Conservation (phyloP, 495 filamentous ascomycete genomes). For the Hyphodiscus hymeniophilus region DNA sequence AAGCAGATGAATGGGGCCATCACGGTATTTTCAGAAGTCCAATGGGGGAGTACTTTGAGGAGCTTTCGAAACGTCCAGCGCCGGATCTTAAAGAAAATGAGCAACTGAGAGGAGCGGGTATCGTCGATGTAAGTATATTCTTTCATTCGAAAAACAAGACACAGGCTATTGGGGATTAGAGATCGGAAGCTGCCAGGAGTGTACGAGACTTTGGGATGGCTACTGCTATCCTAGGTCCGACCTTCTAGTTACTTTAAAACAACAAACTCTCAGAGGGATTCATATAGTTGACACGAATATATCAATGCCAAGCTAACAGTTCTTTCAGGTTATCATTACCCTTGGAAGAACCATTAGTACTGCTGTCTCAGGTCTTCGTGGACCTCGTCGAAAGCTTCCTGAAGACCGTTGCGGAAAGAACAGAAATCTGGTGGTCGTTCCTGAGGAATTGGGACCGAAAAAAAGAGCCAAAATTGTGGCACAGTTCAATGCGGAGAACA, state of each 20-base stretch:
- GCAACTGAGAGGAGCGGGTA: constrained; percentile 22
- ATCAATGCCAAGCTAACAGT: too few relatives aligned
- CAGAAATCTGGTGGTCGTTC: constrained; percentile 16
- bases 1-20: constrained; percentile 24
- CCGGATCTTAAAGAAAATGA: constrained; percentile 23
- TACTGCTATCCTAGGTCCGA: too few relatives aligned
- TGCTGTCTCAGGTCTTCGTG: constrained; percentile 7
- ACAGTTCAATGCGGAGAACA: neutral
- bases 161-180: too few relatives aligned
- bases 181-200: too few relatives aligned
- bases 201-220: too few relatives aligned
- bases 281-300: too few relatives aligned
- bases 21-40: constrained; percentile 12
- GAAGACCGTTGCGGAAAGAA: constrained; percentile 14
- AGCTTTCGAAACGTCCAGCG: constrained; percentile 26
- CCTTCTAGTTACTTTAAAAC: too few relatives aligned
- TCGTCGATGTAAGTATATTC: constrained; percentile 29
- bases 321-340: constrained; percentile 26
- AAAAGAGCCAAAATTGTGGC: neutral
- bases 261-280: too few relatives aligned
- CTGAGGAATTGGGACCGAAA: constrained; percentile 13
- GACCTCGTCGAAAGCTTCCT: constrained; percentile 3
- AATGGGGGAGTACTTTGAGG: constrained; percentile 30
- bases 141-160: too few relatives aligned
- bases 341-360: constrained; percentile 14